Conservation (phyloP, 2,329 filamentous ascomycete species). For the Capronia epimyces region DNA sequence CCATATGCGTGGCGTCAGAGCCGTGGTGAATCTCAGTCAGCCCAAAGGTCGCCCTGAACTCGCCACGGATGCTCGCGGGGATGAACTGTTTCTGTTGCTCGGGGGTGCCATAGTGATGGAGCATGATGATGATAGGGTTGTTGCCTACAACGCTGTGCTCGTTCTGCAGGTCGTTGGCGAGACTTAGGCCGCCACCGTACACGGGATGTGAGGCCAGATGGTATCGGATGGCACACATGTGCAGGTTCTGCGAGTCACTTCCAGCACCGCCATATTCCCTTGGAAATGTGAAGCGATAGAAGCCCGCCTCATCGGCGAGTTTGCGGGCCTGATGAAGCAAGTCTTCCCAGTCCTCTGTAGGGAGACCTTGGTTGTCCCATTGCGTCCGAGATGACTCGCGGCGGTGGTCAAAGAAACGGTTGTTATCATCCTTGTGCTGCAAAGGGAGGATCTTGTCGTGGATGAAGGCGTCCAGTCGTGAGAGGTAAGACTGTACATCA, state of each 20-base stretch:
- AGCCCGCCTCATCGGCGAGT: constrained; percentile 55
- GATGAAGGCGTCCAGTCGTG: constrained; percentile 55
- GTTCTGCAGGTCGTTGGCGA: constrained; percentile 61
- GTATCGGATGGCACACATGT: constrained; percentile 59
- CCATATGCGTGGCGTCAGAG: constrained; percentile 60
- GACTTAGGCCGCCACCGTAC: constrained; percentile 47
- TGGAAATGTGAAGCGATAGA: constrained; percentile 56
- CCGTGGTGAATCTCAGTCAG: constrained; percentile 59
- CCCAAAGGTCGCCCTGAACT: constrained; percentile 56
- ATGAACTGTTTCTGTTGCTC: constrained; percentile 53
- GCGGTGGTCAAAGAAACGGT: constrained; percentile 61
- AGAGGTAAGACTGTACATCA: constrained; percentile 46
- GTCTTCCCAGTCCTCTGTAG: constrained; percentile 54
- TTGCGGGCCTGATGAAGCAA: constrained; percentile 47
- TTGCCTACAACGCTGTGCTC: constrained; percentile 60
- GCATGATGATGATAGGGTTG: constrained; percentile 58
- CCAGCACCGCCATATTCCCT: constrained; percentile 52
- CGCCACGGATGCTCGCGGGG: constrained; percentile 47
- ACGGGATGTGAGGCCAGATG: constrained; percentile 52
- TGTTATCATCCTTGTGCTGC: constrained; percentile 53
- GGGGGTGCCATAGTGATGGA: constrained; percentile 54
- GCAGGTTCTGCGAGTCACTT: constrained; percentile 50
- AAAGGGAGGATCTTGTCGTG: constrained; percentile 49
- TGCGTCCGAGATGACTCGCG: constrained; percentile 58
- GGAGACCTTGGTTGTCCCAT: constrained; percentile 53